Evolutionary conservation across 2,329 filamentous ascomycete species (phyloP), one percentile per base, ranked within the genome.

Genomic region (Trichoderma pleuroti): DNA sequence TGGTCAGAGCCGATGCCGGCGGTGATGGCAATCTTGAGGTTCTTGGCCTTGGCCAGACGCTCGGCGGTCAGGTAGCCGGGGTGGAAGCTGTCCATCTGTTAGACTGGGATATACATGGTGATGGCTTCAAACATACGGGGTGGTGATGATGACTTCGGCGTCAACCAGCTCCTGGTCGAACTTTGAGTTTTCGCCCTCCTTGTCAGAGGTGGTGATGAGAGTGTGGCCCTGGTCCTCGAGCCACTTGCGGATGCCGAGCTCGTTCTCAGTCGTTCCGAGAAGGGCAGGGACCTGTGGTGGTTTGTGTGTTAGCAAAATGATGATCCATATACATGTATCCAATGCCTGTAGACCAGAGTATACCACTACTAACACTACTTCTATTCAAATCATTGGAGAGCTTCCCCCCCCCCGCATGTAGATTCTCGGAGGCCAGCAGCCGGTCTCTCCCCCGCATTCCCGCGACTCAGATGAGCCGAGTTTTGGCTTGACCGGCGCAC

Each of bases 1-100:
- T 99, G 96, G 86, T 99, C 96, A 66, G 95, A 98, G 76, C 96
- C 96, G 80, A 99, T 97, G 86, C 96, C 96, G 77, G 96, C 96
- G 65, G 96, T 99, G 82, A 99, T 85, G 81, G 95, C 95, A 73
- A 99, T 87, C 90, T 98, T 98, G 79, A 99, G 92, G 71, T 99
- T 98, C 92, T 98, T 98, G 76, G 96, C 96, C 87, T 96, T 97
- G 78, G 93, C 93, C 70, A 99, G 90, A 80, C 96, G 94, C 86
- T 98, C 95, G 68, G 93, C 93, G 63, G 93, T 98, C 72, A 99
- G 92, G 87, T 99, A 99, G 75, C 95, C 96, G 68, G 95, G 95
- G 87, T 98, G 95, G 91, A 98, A 98, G 80, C 93, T 97, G 76
- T 28, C 14, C 8, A 16, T 16, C n/a, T 24, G n/a, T 49, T 49